These are phyloP conservation scores for Dactylonectria estremocensis DNA, from an alignment of 2,329 filamentous ascomycete genomes.

Conservation along the genomic window DNA sequence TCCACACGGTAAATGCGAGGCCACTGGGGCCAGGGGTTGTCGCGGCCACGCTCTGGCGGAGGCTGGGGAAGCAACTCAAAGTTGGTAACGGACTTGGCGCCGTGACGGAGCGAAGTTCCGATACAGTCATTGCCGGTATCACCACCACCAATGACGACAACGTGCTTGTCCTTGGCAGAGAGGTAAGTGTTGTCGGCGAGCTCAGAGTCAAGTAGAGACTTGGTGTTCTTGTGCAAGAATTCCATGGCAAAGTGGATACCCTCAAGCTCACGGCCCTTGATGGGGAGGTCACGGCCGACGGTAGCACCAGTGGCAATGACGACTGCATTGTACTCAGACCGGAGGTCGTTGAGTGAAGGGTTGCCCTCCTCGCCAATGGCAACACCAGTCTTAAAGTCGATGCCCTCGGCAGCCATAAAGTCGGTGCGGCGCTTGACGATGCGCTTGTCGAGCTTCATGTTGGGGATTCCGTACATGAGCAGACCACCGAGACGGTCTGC, in stretches of 20 bases:
- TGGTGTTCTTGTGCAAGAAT: conserved; percentile 97
- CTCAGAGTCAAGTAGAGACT: conserved; percentile 94
- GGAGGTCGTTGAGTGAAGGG: conserved; percentile 77
- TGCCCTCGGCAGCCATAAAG: conserved; percentile 92
- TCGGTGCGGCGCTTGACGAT: conserved; percentile 96
- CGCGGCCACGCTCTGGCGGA: conserved; percentile 87
- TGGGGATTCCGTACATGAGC: conserved; percentile 98
- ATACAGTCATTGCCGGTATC: conserved; percentile 99
- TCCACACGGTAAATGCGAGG: conserved; percentile 98
- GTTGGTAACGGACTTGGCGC: conserved; percentile 95
- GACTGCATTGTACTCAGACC: conserved; percentile 81
- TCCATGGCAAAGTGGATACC: conserved; percentile 98
- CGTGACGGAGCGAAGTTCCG: conserved; percentile 94
- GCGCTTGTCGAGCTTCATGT: conserved; percentile 99
- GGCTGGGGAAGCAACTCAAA: conserved; percentile 96
- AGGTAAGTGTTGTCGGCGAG: conserved; percentile 89
- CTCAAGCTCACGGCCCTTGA: conserved; percentile 88
- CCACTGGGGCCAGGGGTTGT: conserved; percentile 99
- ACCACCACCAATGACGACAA: conserved; percentile 96
- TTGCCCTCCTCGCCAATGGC: conserved; percentile 81
- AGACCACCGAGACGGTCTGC: conserved; percentile 91
- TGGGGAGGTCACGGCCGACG: conserved; percentile 92
- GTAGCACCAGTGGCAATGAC: conserved; percentile 94
- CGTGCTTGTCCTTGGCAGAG: conserved; percentile 94
- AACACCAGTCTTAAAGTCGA: conserved; percentile 85